Evolutionary conservation across 805 yeast species (phyloP), one percentile per base, ranked within the genome.

Genomic region (Komagataella phaffii): DNA sequence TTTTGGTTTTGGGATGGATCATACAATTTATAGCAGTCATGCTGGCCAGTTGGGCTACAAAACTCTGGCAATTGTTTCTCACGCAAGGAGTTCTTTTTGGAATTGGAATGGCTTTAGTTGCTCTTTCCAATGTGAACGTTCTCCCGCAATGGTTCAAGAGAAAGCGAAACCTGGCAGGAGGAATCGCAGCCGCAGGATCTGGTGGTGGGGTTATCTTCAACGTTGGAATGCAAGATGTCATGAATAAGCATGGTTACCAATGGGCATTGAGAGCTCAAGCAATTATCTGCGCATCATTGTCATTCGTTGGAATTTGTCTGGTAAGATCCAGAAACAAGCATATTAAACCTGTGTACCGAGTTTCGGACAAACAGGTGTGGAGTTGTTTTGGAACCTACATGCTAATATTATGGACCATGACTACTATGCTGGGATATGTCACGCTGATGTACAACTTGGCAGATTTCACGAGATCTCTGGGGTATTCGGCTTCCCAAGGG

Each of bases 111-210:
- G 79, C 87, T 0, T 61, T 79, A 14, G 68, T 80, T 43, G 75
- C 79, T 50, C 71, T 80, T 3, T 84, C 91, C 1, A 80, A 78
- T 3, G 66, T 80, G 18, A 72, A 80, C 2, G 64, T 83, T 12
- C 58, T 85, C 23, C 88, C 89, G 0, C 86, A 80, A 51, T 85
- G 86, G 84, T 85, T 85, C 61, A 64, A 77, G 47, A 81, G 77
- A 56, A 80, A 68, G 53, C 70, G 90, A 56, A 81, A 81, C 30
- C 59, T 73, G n/a, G 80, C 79, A 1, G 58, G 68, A 49, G 77
- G 79, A 2, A 17, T 77, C 2, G 66, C 73, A 3, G 68, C 77
- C 1, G 69, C 77, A 6, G 83, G 81, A 0, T 71, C 78, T 5
- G 82, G 81, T 10, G 81, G 81, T 17, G 83, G 83, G 17, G 63